Base-by-base conservation (phyloP, 257 asterid species). In the Petunia secreta region DNA sequence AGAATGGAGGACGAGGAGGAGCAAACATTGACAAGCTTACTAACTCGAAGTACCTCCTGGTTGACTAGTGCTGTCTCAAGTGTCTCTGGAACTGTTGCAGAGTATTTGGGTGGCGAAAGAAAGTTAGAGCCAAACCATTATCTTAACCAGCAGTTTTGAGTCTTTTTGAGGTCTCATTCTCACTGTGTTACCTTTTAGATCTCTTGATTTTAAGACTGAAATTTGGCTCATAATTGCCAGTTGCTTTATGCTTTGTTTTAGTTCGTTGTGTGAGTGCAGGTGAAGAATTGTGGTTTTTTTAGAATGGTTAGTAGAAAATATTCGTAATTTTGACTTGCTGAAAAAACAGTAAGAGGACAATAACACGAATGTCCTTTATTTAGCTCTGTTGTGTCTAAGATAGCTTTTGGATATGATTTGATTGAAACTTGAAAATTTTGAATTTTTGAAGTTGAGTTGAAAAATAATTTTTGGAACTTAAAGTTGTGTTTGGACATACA, bases 31-130 rank as follows among this genome's bases (percentile, higher is more conserved):
- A 58, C 85, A 15, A 76, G 88, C 78, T 37, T 90, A 39, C 36
- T 91, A 65, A 85, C 89, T 46, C 90, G 97, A 79, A 92, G 97
- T 90, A 87, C 97, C 63, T 89, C 97, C 36, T 91, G 97, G 98
- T 66, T 94, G 90, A 87, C 40, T 77, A 85, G 43, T 71, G 59
- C 85, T 8, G 92, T 91, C 48, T 84, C 93, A 39, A 89, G 74
- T 81, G 90, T 91, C 82, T 15, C 88, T 44, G 92, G 87, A 57
- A 80, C 90, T 10, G 82, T 93, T 69, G 87, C 97, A 0, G 91
- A 86, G 25, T 94, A 94, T 87, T 54, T 90, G 77, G 93, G 90
- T 80, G 79, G 87, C 60, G 36, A 38, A 0, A 89, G 43, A 16
- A 87, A 89, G 81, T 68, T 93, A n/a, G 84, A 79, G 37, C 80